Base-by-base conservation (phyloP, 495 filamentous ascomycete species). In the Daldinia caldariorum region DNA sequence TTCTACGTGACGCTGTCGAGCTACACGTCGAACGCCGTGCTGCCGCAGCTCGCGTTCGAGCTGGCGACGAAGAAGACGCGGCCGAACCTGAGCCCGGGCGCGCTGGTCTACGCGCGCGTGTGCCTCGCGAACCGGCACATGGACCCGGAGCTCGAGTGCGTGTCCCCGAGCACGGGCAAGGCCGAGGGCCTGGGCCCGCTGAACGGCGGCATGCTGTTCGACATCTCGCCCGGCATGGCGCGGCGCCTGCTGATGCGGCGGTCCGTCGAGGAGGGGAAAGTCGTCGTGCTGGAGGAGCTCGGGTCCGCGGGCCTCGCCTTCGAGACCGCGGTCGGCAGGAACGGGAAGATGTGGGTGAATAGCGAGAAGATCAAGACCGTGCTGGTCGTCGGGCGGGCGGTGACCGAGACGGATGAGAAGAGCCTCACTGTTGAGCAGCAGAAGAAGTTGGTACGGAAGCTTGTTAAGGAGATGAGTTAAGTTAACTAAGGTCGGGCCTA, bases 241-340 rank as follows among this genome's bases (percentile, higher is more conserved):
- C 85, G 93, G 56, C 83, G 95, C 59, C 74, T 99, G 72, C 80
- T 91, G 70, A 86, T 92, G 76, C 79, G 86, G 7, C 87, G 83
- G 62, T 85, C 87, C n/a, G 81, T 83, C 32, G 86, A 89, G 62
- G 88, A 89, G 22, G 88, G 85, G 56, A 88, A 85, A 41, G 85
- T 92, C 3, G 83, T 94, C 31, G 86, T 98, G 18, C 77, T 98
- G 55, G 92, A 97, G 64, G 91, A 93, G 72, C 79, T 98, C n/a
- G 94, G 89, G 14, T 88, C 86, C 72, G 91, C 89, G 47, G 83
- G 89, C 54, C 82, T 94, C 47, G 85, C 87, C 56, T 99, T 97
- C 79, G 95, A 99, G 83, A 89, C 95, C 64, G 95, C 95, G 4
- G 92, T 97, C 29, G 96, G 96, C 22, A 89, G 94, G 76, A 99